Conservation (phyloP, 306 rosid genomes). For the Vachellia pachyceras region DNA sequence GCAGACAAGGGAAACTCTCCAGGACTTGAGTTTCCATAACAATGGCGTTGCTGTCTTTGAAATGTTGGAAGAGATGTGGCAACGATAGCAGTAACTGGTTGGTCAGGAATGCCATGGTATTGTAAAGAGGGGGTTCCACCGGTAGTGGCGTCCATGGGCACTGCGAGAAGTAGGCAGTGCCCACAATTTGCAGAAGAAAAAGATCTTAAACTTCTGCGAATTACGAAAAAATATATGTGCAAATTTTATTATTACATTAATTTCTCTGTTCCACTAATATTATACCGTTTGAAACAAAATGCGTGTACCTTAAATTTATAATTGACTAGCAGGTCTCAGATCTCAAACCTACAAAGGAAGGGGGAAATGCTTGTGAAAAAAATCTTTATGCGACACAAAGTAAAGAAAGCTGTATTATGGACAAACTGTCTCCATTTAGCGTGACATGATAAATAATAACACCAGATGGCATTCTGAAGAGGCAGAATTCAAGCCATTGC, state of each 20-base stretch:
- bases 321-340: constrained; percentile 81
- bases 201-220: constrained; percentile 64
- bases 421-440: constrained; percentile 22
- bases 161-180: constrained; percentile 82
- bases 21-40: constrained; percentile 79
- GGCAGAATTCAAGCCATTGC: constrained; percentile 24
- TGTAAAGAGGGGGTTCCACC: constrained; percentile 87
- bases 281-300: constrained; percentile 44
- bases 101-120: constrained; percentile 87
- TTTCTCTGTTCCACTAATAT: constrained; percentile 42
- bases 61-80: constrained; percentile 62
- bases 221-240: constrained; percentile 56
- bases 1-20: constrained; percentile 98
- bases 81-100: constrained; percentile 73
- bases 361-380: constrained; percentile 57
- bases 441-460: neutral
- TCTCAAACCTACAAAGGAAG: constrained; percentile 82
- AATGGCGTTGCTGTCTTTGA: constrained; percentile 82
- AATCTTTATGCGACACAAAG: constrained; percentile 51
- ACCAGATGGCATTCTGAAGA: constrained; percentile 38
- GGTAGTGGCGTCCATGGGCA: constrained; percentile 98
- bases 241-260: constrained; percentile 56
- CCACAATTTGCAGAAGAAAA: constrained; percentile 62
- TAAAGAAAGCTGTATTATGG: constrained; percentile 36
- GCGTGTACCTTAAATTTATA: constrained; percentile 46